Base-by-base conservation (phyloP, 2,329 filamentous ascomycete species). In the Eurotiales sp. region DNA sequence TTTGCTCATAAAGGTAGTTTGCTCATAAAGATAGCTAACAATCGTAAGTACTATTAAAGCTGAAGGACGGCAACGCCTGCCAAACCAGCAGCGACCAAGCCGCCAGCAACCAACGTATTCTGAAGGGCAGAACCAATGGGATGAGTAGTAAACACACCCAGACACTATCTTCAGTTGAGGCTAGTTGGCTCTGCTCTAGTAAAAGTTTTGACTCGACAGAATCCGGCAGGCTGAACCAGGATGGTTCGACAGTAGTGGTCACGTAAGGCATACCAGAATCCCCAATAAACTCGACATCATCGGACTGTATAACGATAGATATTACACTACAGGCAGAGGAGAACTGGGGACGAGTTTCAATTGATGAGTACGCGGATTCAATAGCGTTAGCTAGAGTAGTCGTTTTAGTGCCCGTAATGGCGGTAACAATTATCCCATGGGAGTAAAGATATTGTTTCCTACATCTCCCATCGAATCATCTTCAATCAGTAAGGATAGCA, bases 141-240 rank as follows among this genome's bases (percentile, higher is more conserved):
- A 2, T 29, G 34, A 15, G 23, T 30, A 22, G 44, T 46, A 17
- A 29, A n/a, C 12, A n/a, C 15, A n/a, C 8, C 10, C 17, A 46
- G 36, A 34, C 23, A 8, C 29, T 22, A 8, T 19, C 23, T 12
- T 46, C 17, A 8, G 36, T 22, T 6, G 44, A 46, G 22, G 19
- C 22, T 21, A 50, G n/a, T 34, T 50, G 29, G 22, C 41, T 50
- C 14, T 50, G 37, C 29, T 50, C 40, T 17, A 25, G 5, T 15
- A 50, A 10, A 15, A 50, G 32, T 22, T 50, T 40, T 4, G 21
- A 32, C 22, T 50, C 36, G 8, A 37, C 48, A 14, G 48, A 50
- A 29, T 50, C 48, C 15, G 48, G 48, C 19, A 50, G 23, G 11
- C 32, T 43, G 30, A 43, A 50, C 48, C 48, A 50, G 17, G 48